These are phyloP conservation scores for Aspergillus eucalypticola DNA, from an alignment of 2,329 filamentous ascomycete species.

Conservation along the genomic window DNA sequence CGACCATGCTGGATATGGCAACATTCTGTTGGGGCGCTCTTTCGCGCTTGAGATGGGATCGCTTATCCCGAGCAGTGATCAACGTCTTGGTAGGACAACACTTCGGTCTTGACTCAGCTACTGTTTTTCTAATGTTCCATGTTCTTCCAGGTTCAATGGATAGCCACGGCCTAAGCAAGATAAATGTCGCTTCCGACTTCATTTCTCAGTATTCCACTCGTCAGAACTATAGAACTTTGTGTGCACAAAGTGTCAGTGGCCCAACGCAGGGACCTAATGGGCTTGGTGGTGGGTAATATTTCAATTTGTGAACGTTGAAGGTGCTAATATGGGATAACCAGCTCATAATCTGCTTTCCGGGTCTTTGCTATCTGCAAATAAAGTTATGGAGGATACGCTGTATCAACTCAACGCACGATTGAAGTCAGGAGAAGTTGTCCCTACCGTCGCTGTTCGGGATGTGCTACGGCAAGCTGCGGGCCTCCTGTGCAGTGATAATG, in stretches of 20 bases:
- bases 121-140: background rate
- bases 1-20: constrained; percentile 85
- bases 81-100: constrained; percentile 62
- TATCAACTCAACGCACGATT: constrained; percentile 72
- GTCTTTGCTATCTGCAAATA: constrained; percentile 29
- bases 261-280: constrained; percentile 12
- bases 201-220: constrained; percentile 95
- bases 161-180: constrained; percentile 67
- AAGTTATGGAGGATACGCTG: constrained; percentile 60
- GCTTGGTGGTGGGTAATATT: constrained; percentile 18
- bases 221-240: constrained; percentile 90
- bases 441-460: constrained; percentile 74
- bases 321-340: constrained; percentile 12
- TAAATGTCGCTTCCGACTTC: constrained; percentile 94
- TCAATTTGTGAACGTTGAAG: background rate
- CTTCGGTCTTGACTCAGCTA: background rate
- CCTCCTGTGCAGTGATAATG: constrained; percentile 75
- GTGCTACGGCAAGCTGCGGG: constrained; percentile 82
- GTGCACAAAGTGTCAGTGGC: constrained; percentile 53
- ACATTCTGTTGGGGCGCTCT: constrained; percentile 87
- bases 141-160: constrained; percentile 64
- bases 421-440: constrained; percentile 66
- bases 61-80: constrained; percentile 80
- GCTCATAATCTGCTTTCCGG: constrained; percentile 14
- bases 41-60: constrained; percentile 93